These are phyloP conservation scores for Amanita thiersii DNA, from an alignment of 768 basidiomycete genomes.

Conservation along the genomic window DNA sequence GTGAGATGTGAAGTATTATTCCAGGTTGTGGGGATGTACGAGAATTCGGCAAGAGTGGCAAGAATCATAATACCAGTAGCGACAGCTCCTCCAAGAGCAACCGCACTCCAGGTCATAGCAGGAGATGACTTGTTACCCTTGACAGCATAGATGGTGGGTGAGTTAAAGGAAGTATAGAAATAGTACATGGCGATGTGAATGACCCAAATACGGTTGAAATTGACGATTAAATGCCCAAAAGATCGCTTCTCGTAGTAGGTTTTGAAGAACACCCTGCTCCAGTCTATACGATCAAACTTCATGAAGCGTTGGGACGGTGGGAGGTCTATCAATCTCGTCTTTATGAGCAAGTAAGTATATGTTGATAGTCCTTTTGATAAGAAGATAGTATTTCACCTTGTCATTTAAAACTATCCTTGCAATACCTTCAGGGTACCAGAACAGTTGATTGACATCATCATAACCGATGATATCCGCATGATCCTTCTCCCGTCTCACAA, in stretches of 20 bases:
- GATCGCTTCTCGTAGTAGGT: constrained; percentile 98
- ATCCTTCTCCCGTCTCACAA: constrained; percentile 87
- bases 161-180: constrained; percentile 94
- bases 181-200: constrained; percentile 92
- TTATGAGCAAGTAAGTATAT: constrained; percentile 6
- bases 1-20: constrained; percentile 96
- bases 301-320: constrained; percentile 90
- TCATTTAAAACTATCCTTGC: constrained; percentile 83
- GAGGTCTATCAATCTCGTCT: constrained; percentile 89
- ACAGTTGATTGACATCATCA: constrained; percentile 97
- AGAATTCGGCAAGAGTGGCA: constrained; percentile 92
- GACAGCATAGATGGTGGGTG: constrained; percentile 73
- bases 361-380: not conserved
- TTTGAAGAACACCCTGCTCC: constrained; percentile 97
- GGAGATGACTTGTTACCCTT: constrained; percentile 46
- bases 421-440: constrained; percentile 99
- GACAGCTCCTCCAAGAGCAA: constrained; percentile 90
- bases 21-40: constrained; percentile 98
- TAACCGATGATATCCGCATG: constrained; percentile 96
- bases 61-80: constrained; percentile 95
- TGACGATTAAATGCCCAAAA: constrained; percentile 93
- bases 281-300: constrained; percentile 95
- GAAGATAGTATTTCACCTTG: constrained; percentile 51
- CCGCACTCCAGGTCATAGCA: constrained; percentile 89
- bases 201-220: constrained; percentile 99